Evolutionary conservation across 2,329 filamentous ascomycete species (phyloP), one percentile per base, ranked within the genome.

Genomic region (Hymenoscyphus infarciens): DNA sequence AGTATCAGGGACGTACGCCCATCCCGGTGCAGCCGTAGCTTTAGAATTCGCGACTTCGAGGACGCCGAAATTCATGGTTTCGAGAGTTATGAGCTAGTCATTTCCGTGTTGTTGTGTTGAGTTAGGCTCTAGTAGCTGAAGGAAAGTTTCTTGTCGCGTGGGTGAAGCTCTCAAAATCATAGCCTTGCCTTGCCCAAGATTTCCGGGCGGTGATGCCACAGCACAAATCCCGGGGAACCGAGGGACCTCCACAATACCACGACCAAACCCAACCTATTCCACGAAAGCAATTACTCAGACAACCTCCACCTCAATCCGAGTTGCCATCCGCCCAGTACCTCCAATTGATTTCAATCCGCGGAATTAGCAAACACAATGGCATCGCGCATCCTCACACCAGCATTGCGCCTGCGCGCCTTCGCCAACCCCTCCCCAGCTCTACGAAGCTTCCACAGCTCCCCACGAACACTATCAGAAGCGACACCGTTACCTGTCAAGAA

Each of bases 1-100:
- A 16, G 84, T 87, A 73, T 97, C 91, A 33, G 92, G 87, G 1
- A 97, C 91, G 74, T 97, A 97, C 13, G 92, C 92, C 89, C 92
- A 98, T 72, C 94, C 94, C 0, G 94, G 92, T 1, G 91, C 90
- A 54, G 83, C 80, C 54, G 85, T 84, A 16, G 86, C 87, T 65
- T 86, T 86, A 31, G 86, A 80, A 72, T 85, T 87, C 39, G 91
- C 90, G 62, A 97, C 80, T 70, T 96, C 89, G 76, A 96, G 87
- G 71, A 98, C 91, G 71, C 90, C 89, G 69, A 89, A 88, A 71
- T 87, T 86, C 73, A 86, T 83, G 82, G 86, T 87, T 19, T 27
- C 64, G 55, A 57, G 38, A 60, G 65, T 60, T 61, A 63, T 29
- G 19, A 29, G 33, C 2, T 27, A 27, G 16, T 31, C 27, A 27